Evolutionary conservation across 305 asterid species (phyloP), one percentile per base, ranked within the genome.

Genomic region (Fraxinus nigra): DNA sequence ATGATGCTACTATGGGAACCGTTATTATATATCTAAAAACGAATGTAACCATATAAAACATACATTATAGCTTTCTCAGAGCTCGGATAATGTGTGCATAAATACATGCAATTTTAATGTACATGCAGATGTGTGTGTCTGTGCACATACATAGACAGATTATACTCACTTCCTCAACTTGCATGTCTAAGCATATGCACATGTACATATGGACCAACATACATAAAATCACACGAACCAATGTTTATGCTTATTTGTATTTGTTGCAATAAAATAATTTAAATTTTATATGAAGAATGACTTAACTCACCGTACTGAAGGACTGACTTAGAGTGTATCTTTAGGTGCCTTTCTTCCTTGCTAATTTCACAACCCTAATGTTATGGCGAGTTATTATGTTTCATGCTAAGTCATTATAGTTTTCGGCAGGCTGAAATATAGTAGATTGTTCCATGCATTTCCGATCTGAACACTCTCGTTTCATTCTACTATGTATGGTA

Each of bases 401-500:
- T 78, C 63, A 16, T 51, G 2, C 6, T 65, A 74, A 54, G 24
- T 77, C 22, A 32, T 33, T 54, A 11, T 6, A 43, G 77, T 56
- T 54, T 48, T 73, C 22, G 32, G 59, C 65, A 78, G 75, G 75
- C 84, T 72, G 11, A 78, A 35, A 30, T 75, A 46, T 32, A 37
- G 37, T 26, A 70, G 22, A 69, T 59, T 30, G 40, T 75, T 83
- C 32, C 79, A 51, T 65, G 78, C 37, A 37, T 28, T 70, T 77
- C 72, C 51, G 56, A 75, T 65, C 78, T 54, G 63, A 56, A 81
- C 40, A 32, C n/a, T 43, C 48, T 46, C 51, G 34, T 70, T 83
- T 69, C 56, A 69, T 75, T 54, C 61, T 73, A 77, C 54, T 75
- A 24, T 73, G 72, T 77, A 18, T 75, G 46, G 72, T 70, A 78